Evolutionary conservation across 495 filamentous ascomycete genomes (phyloP).

Genomic region (Penicillium salamii): DNA sequence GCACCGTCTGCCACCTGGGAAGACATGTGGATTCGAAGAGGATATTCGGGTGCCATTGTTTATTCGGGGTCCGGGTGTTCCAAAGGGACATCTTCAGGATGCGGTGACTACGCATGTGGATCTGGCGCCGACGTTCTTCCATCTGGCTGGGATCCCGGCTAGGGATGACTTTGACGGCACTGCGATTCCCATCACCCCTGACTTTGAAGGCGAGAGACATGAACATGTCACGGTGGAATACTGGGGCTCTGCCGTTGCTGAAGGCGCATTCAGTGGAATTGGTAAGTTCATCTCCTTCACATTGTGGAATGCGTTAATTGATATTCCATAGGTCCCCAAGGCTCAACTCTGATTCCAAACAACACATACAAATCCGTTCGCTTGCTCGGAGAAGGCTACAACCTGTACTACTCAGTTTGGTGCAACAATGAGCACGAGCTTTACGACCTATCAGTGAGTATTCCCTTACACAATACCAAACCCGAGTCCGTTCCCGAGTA

Average conservation of each 20-base stretch:
- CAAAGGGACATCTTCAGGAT: constrained; percentile 40
- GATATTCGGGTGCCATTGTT: constrained; percentile 70
- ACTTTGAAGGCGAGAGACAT: constrained; percentile 40
- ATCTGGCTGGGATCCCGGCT: constrained; percentile 43
- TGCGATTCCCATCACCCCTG: constrained; percentile 46
- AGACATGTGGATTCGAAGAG: constrained; percentile 69
- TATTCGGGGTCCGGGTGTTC: constrained; percentile 58
- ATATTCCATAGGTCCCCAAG: constrained; percentile 17
- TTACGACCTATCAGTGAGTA: constrained; percentile 55
- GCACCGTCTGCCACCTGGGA: constrained; percentile 68
- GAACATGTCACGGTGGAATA: constrained; percentile 68
- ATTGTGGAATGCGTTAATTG: no score
- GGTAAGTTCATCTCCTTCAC: constrained; percentile 24
- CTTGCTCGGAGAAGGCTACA: constrained; percentile 51
- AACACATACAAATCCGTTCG: constrained; percentile 66
- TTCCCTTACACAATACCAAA: no score
- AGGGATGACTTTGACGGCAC: constrained; percentile 59
- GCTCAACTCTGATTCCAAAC: constrained; percentile 32
- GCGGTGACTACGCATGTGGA: constrained; percentile 68
- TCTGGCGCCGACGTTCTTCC: constrained; percentile 63
- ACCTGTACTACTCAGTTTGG: constrained; percentile 65
- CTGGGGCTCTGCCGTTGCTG: constrained; percentile 54
- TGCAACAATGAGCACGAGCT: constrained; percentile 64
- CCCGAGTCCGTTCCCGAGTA: no score
- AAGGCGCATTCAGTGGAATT: constrained; percentile 40